Base-by-base conservation (phyloP, 768 basidiomycete genomes). In the Thelephora ganbajun region DNA sequence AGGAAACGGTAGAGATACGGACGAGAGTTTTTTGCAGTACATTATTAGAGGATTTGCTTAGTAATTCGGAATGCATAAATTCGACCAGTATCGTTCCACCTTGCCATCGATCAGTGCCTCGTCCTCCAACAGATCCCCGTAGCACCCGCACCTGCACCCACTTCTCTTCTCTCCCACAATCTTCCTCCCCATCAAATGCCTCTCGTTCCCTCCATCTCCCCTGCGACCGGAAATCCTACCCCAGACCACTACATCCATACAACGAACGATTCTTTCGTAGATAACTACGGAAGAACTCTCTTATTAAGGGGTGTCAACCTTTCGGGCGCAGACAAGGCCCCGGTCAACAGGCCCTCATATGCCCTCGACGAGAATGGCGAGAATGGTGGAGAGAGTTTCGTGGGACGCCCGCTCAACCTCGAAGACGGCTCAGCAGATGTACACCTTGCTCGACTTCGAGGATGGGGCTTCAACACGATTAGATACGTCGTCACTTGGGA, bases 301-400 rank as follows among this genome's bases (percentile, higher is more conserved):
- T 68, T 97, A 13, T 70, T 99, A 0, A 79, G 94, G 46, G 96
- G 96, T n/a, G 86, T 97, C 39, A 99, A 99, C 61, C 76, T 98
- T 42, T 83, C 88, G 11, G 89, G 89, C 6, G 80, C 89, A 1
- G 77, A 83, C 43, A 99, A 99, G 59, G 80, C 84, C 0, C 93
- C 94, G 0, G 59, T 78, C 0, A 76, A 71, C 43, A 72, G 77
- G 48, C 86, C 80, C 0, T 83, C 82, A 0, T 73, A 85, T 50
- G 55, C 76, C 23, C 69, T 80, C 1, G 76, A 86, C 1, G 81
- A 85, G 44, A 65, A 66, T 13, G 89, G 81, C 2, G 81, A 91
- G 57, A 62, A 57, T 0, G 81, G 84, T 39, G 76, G 77, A 11
- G 70, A 76, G 48, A 79, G 69, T 54, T 98, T 93, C 53, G 61